Evolutionary conservation across 306 rosid genomes (phyloP), one percentile per base, ranked within the genome.

Genomic region (Casuarina glauca): DNA sequence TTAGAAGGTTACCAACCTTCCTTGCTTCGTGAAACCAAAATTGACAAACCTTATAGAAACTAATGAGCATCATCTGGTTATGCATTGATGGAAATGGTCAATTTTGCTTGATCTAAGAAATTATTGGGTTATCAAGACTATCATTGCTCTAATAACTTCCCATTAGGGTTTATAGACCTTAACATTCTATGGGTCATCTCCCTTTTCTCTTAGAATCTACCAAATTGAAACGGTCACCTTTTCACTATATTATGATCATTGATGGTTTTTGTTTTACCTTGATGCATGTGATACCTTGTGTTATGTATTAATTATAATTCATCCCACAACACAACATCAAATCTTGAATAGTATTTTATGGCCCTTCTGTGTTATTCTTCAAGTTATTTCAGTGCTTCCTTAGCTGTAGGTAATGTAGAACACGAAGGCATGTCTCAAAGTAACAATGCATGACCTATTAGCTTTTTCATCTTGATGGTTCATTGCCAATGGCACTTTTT

Each of bases 361-460:
- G 97, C 90, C 93, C 35, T 89, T 91, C 76, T 91, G 93, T 84
- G 97, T 92, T 80, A 90, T 88, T 84, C 94, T 92, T 74, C 94
- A 92, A 88, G 94, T 94, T 64, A 88, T 90, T 16, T 92, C 94
- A 17, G 94, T 92, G 20, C 88, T 92, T 38, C 97, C 97, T 71
- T 91, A 90, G 79, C 81, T 92, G 52, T 87, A 89, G 17, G 88
- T 90, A 85, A 92, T 92, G 94, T 91, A 92, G 82, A 92, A 89
- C 66, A 79, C 93, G 26, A 88, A 91, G 93, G 97, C 88, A 71
- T 50, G 54, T 64, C 41, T 76, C 68, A 4, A 70, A 15, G 36
- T 64, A 55, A 77, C 58, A 66, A 32, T 19, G 38, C 50, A 9
- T 15, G 26, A 69, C 50, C 12, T 7, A 8, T 76, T 62, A 70